Base-by-base conservation (phyloP, 2,329 filamentous ascomycete genomes). In the Hansfordia pulvinata region DNA sequence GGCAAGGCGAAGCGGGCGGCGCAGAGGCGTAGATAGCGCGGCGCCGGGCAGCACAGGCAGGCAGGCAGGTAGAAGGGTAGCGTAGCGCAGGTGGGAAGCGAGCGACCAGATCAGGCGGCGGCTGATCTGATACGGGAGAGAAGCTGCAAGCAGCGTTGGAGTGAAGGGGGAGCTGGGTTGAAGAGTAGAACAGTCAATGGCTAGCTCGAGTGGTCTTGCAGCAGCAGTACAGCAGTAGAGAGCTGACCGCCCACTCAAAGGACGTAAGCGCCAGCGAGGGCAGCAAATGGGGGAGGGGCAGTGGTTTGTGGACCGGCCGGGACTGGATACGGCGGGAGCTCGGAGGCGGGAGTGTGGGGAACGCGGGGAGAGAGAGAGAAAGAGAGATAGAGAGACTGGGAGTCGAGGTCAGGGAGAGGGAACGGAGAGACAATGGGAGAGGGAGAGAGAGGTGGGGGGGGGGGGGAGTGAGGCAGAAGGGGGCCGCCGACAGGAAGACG, bases 81-180 rank as follows among this genome's bases (percentile, higher is more conserved):
- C n/a, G n/a, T n/a, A n/a, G n/a, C n/a, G n/a, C n/a, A n/a, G n/a
- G n/a, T n/a, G n/a, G n/a, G n/a, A n/a, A n/a, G n/a, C n/a, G n/a
- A n/a, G n/a, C n/a, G n/a, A n/a, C n/a, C n/a, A n/a, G n/a, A n/a
- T n/a, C n/a, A n/a, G n/a, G n/a, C n/a, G n/a, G n/a, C n/a, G n/a
- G n/a, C n/a, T n/a, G n/a, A n/a, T n/a, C n/a, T n/a, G n/a, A n/a
- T n/a, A n/a, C n/a, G n/a, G n/a, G 30, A 43, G 40, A 43, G 45
- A 42, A 37, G 40, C 44, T 47, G 42, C 42, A 42, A 37, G 44
- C 39, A 35, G 44, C 45, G 45, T 43, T 44, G 41, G 41, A 35
- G 40, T 36, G 40, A 35, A 34, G 37, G 32, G 37, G 39, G 41
- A 43, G 40, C 34, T 41, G 40, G 43, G 36, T 35, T n/a, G 29